These are phyloP conservation scores for Pseudonectria foliicola DNA, from an alignment of 2,329 filamentous ascomycete genomes.

Conservation along the genomic window DNA sequence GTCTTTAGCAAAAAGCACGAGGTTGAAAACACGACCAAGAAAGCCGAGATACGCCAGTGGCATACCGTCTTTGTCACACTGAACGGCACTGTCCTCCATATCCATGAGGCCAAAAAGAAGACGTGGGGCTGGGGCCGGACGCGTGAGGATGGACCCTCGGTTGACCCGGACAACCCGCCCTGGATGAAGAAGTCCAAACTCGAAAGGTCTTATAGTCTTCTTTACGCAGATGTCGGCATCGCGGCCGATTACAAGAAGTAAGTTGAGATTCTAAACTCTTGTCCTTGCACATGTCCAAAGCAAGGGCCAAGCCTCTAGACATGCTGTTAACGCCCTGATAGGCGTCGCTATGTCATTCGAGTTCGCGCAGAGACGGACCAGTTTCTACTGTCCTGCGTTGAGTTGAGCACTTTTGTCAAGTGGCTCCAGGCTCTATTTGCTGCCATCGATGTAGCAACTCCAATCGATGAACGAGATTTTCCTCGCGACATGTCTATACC, in stretches of 20 bases:
- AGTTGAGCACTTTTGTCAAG: conserved; percentile 57
- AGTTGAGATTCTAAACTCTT: conserved; percentile 22
- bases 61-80: conserved; percentile 55
- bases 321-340: conserved; percentile 18
- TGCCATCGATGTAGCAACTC: conserved; percentile 64
- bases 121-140: conserved; percentile 44
- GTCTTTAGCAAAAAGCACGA: conserved; percentile 60
- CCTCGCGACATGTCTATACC: conserved; percentile 56
- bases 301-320: neutral
- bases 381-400: conserved; percentile 60
- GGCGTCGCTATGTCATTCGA: conserved; percentile 60
- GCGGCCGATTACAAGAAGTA: conserved; percentile 66
- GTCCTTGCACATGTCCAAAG: neutral
- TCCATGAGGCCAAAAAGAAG: conserved; percentile 54
- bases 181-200: conserved; percentile 49
- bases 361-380: conserved; percentile 67
- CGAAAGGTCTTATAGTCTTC: conserved; percentile 61
- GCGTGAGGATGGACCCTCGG: conserved; percentile 41
- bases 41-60: conserved; percentile 58
- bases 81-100: conserved; percentile 59
- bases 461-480: conserved; percentile 63
- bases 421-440: conserved; percentile 65
- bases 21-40: conserved; percentile 56
- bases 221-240: conserved; percentile 69
- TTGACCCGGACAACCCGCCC: conserved; percentile 42